Conservation (phyloP, 257 asterid genomes). For the Solanum etuberosum region DNA sequence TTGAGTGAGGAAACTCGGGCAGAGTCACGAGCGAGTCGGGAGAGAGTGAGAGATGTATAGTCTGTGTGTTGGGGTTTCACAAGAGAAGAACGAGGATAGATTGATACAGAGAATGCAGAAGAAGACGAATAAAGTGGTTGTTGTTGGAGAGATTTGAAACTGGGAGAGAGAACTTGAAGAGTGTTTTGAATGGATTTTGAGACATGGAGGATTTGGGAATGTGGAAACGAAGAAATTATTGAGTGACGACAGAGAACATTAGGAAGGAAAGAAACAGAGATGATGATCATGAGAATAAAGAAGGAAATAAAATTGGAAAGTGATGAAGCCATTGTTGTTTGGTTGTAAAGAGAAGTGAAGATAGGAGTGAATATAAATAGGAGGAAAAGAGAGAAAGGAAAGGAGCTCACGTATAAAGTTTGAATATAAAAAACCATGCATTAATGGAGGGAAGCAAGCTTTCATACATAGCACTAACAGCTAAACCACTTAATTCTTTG, state of each 20-base stretch:
- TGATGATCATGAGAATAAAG: background rate
- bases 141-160: background rate
- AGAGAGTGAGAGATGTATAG: background rate
- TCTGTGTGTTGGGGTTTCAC: background rate
- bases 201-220: background rate
- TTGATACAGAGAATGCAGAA: background rate
- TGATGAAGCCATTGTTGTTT: background rate
- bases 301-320: background rate
- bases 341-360: background rate
- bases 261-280: background rate
- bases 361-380: background rate
- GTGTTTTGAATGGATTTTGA: background rate
- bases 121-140: background rate
- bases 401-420: background rate
- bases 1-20: background rate
- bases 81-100: background rate
- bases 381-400: background rate
- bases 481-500: background rate
- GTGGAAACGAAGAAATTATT: background rate
- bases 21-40: background rate
- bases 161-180: background rate
- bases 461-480: background rate
- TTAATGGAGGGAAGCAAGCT: background rate
- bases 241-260: background rate
- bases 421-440: background rate